Percentiles rank a stretch among this genome's conserved stretches.
Conservation (phyloP, 805 yeast genomes). For the Metschnikowia drakensbergensis region DNA sequence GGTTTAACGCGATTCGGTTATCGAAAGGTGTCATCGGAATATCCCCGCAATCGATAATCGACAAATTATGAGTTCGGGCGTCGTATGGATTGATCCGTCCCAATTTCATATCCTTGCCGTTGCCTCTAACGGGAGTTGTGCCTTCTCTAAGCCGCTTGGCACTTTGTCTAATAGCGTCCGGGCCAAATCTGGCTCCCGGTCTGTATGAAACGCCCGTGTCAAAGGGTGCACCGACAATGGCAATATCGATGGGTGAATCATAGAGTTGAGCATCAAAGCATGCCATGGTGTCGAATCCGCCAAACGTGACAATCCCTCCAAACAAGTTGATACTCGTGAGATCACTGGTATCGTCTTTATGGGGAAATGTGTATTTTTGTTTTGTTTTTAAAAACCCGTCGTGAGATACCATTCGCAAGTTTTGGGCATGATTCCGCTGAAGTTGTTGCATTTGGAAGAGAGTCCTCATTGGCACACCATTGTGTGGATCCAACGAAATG, state of each 20-base stretch:
- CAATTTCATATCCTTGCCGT: slow-evolving; percentile 29
- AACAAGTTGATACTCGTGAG: slow-evolving; percentile 23
- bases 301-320: slow-evolving; percentile 56
- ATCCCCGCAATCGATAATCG: slow-evolving; percentile 60
- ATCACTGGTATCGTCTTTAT: slow-evolving; percentile 35
- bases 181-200: slow-evolving; percentile 61
- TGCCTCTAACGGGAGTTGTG: slow-evolving; percentile 27
- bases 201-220: slow-evolving; percentile 54
- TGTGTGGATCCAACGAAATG: background rate
- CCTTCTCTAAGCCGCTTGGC: slow-evolving; percentile 46
- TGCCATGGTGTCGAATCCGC: slow-evolving; percentile 43
- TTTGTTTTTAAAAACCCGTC: slow-evolving; percentile 16
- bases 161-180: slow-evolving; percentile 47
- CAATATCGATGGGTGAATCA: slow-evolving; percentile 39
- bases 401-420: slow-evolving; percentile 10
- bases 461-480: slow-evolving; percentile 2
- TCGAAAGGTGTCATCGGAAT: slow-evolving; percentile 68
- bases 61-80: slow-evolving; percentile 30
- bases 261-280: slow-evolving; percentile 41
- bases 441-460: slow-evolving; percentile 4
- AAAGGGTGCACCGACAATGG: slow-evolving; percentile 57
- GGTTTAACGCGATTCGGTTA: slow-evolving; percentile 58
- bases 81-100: slow-evolving; percentile 52
- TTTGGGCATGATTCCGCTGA: slow-evolving; percentile 2
- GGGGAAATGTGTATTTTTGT: slow-evolving; percentile 27